Base-by-base conservation (phyloP, 352 stramenopile species). In the Phytopythium chamaehyphon region DNA sequence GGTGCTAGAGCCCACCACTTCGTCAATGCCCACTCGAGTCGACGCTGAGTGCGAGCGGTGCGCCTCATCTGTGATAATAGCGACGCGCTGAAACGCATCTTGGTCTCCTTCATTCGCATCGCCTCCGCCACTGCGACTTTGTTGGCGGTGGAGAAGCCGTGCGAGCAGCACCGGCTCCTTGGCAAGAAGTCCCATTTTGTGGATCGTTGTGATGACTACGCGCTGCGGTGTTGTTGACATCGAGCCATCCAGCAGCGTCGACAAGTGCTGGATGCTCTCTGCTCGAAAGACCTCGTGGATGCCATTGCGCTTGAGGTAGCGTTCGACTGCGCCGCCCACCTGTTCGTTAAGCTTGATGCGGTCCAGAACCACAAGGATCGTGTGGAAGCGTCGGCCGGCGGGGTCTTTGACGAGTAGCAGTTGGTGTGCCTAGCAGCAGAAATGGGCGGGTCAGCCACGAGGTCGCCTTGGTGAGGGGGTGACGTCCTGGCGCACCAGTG, bases 301-400 rank as follows among this genome's bases (percentile, higher is more conserved):
- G 16, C 83, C 81, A 36, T 93, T 93, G 36, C 71, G 83, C 7
- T 62, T 71, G 26, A 93, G 53, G 56, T 79, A 93, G 8, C n/a
- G 53, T 64, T 91, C 73, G 37, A 93, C 79, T 3, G 62, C 79
- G 45, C 76, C 71, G 24, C 83, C 81, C 19, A 92, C 77, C 45
- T 93, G 83, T 24, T 91, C 75, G 45, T 93, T 82, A 40, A 93
- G 61, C 43, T 90, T 90, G n/a, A 93, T 80, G 39, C 83, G 76
- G 39, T 93, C 83, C 39, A 90, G 64, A 40, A 93, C 57, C 57
- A 93, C 65, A 37, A 93, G 62, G 11, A 93, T 55, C 3, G 83
- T 90, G 61, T 92, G 80, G 54, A 90, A 93, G 36, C 76, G 76
- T 16, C 64, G 44, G 0, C 45, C 57, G 2, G 18, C 16, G 5